Evolutionary conservation across 768 basidiomycete genomes (phyloP).

Genomic region (Nevesoporus exiguus): DNA sequence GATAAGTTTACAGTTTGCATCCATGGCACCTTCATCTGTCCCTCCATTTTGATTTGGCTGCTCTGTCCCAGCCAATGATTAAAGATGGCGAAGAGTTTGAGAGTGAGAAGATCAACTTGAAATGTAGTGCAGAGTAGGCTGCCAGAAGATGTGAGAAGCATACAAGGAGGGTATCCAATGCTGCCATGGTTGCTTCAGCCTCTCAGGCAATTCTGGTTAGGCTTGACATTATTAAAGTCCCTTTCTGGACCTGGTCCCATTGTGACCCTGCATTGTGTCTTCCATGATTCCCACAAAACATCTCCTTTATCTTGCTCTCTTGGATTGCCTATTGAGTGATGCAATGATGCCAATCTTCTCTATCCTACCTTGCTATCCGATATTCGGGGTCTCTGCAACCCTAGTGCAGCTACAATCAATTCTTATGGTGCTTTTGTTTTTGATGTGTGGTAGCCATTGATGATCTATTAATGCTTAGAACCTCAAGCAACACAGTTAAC

Average conservation of each 20-base stretch:
- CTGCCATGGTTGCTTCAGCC: background rate
- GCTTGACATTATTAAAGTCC: background rate
- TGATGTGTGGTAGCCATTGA: conserved; percentile 69
- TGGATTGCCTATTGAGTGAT: conserved; percentile 69
- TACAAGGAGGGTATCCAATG: conserved; percentile 10
- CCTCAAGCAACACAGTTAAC: too few species aligned
- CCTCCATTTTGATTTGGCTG: conserved; percentile 15
- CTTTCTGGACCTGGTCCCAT: conserved; percentile 22
- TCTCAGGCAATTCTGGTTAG: conserved; percentile 8
- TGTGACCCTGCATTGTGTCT: conserved; percentile 49
- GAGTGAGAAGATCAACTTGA: conserved; percentile 43
- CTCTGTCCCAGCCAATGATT: conserved; percentile 21
- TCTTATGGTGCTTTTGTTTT: conserved; percentile 71
- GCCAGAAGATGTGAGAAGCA: conserved; percentile 34
- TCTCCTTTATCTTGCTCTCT: conserved; percentile 64
- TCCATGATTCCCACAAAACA: conserved; percentile 74
- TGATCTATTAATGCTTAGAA: conserved; percentile 65
- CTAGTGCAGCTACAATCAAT: conserved; percentile 63
- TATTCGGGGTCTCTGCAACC: conserved; percentile 72
- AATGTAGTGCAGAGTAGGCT: conserved; percentile 40
- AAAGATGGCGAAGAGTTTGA: conserved; percentile 41
- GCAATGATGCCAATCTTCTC: conserved; percentile 92
- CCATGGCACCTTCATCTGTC: conserved; percentile 44
- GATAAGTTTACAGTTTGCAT: conserved; percentile 66
- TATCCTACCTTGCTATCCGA: conserved; percentile 75